Evolutionary conservation across 345 rosid genomes (phyloP), one percentile per base, ranked within the genome.

Genomic region (Camelina neglecta): DNA sequence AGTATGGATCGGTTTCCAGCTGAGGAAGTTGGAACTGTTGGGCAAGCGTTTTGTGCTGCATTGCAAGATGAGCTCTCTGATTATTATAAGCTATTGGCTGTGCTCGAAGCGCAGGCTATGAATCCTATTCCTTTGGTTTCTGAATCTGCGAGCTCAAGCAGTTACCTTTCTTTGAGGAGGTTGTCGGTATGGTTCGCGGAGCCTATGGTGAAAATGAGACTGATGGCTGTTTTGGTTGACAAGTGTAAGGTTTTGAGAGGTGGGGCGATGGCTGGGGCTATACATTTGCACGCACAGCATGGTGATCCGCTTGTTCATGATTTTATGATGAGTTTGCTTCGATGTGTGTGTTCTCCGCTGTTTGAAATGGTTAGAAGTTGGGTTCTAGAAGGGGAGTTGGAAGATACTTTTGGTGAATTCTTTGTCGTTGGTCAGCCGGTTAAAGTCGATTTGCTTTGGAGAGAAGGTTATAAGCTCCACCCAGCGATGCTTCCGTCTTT

Each of bases 341-440:
- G 75, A 53, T 85, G 94, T 45, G 98, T 93, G 16, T 95, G 98
- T 74, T 95, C 96, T 70, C 99, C 99, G 0, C 86, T 95, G 72
- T 90, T 95, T 55, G 99, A 95, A 81, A 92, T 95, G 98, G 99
- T 95, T 62, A 90, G 97, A 87, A 90, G 94, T 69, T 95, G 99
- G 99, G 99, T 95, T 78, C 81, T 95, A 80, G 99, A 95, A 83
- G 99, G 99, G 33, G 98, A 95, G 83, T 67, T 95, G 83, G 99
- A 95, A 73, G 99, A 95, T 78, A 87, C 87, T 65, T 95, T 87
- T 62, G 84, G 98, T 1, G 98, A 95, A 68, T 91, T 95, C 82
- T 95, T 95, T 83, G 67, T 95, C 6, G 93, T 93, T 44, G 88
- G 94, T 65, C 97, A 95, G 79, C 89, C 92, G 8, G 99, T 90